Conservation (phyloP, 768 basidiomycete species). For the Mycena galopus region DNA sequence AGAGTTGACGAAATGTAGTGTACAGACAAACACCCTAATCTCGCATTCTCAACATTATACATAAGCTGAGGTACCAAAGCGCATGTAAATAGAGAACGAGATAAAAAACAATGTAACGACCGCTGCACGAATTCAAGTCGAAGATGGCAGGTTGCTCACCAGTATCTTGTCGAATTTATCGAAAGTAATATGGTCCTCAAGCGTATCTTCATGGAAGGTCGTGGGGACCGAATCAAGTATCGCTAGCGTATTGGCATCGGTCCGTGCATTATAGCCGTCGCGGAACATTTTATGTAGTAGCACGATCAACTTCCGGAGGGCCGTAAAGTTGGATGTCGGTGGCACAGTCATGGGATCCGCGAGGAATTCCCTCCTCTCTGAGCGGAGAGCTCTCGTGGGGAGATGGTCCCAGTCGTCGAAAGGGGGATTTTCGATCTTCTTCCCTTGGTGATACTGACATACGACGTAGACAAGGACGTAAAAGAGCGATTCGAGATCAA, state of each 20-base stretch:
- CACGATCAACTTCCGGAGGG: not conserved
- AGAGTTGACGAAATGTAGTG: no score
- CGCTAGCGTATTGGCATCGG: not conserved
- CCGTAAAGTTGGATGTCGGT: not conserved
- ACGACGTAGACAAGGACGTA: slow-evolving; percentile 8
- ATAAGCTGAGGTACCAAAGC: no score
- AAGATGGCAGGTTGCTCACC: not conserved
- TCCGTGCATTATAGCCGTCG: not conserved
- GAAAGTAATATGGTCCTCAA: not conserved
- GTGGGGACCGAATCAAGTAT: no score
- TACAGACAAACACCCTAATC: no score
- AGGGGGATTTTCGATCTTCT: slow-evolving; percentile 7
- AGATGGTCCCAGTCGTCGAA: slow-evolving; percentile 11
- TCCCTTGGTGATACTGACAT: slow-evolving; percentile 21
- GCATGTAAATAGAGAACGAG: no score
- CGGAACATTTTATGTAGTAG: not conserved
- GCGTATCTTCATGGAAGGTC: not conserved
- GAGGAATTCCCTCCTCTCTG: not conserved
- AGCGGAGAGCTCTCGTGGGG: not conserved
- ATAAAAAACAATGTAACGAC: not conserved
- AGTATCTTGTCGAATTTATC: slow-evolving; percentile 1
- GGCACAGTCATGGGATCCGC: not conserved
- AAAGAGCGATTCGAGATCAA: slow-evolving; percentile 20
- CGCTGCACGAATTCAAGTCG: slow-evolving; percentile 5
- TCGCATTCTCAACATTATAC: no score